Evolutionary conservation across 2,329 filamentous ascomycete species (phyloP).

Genomic region (Ascomycota sp.): DNA sequence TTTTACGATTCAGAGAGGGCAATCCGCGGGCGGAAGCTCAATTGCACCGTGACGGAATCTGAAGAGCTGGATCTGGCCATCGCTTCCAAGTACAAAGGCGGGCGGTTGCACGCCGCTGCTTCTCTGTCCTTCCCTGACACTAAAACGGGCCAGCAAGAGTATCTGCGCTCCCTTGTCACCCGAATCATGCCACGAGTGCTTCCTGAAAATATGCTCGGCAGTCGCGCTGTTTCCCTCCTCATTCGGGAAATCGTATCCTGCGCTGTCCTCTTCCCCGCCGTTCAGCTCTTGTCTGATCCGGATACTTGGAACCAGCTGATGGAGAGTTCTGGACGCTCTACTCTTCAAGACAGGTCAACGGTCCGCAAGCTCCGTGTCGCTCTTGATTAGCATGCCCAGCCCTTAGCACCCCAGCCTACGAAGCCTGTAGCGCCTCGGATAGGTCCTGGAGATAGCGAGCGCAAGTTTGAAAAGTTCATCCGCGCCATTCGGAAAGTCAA

Average conservation of each 20-base stretch:
- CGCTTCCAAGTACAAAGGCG: constrained; percentile 80
- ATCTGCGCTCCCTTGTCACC: constrained; percentile 57
- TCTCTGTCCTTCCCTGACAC: constrained; percentile 67
- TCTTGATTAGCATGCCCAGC: constrained; percentile 79
- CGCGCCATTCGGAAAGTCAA: constrained; percentile 72
- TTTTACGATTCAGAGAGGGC: constrained; percentile 78
- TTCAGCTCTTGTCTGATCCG: constrained; percentile 67
- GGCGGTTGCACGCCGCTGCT: constrained; percentile 71
- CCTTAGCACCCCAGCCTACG: constrained; percentile 40
- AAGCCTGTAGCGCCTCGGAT: constrained; percentile 60
- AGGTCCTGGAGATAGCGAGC: constrained; percentile 64
- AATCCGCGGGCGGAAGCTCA: constrained; percentile 73
- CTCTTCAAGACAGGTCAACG: constrained; percentile 88
- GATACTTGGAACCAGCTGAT: constrained; percentile 97
- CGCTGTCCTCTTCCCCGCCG: constrained; percentile 65
- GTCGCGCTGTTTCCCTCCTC: constrained; percentile 59
- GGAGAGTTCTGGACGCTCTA: constrained; percentile 68
- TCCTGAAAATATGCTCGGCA: constrained; percentile 53
- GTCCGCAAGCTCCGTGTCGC: constrained; percentile 82
- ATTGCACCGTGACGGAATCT: constrained; percentile 79
- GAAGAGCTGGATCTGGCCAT: constrained; percentile 92
- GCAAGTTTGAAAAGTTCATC: constrained; percentile 88
- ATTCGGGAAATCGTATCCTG: constrained; percentile 84
- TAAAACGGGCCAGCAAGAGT: constrained; percentile 70
- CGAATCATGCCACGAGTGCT: constrained; percentile 56